Base-by-base conservation (phyloP, 1,284 basidiomycete genomes). In the Tetrapyrgos nigripes region DNA sequence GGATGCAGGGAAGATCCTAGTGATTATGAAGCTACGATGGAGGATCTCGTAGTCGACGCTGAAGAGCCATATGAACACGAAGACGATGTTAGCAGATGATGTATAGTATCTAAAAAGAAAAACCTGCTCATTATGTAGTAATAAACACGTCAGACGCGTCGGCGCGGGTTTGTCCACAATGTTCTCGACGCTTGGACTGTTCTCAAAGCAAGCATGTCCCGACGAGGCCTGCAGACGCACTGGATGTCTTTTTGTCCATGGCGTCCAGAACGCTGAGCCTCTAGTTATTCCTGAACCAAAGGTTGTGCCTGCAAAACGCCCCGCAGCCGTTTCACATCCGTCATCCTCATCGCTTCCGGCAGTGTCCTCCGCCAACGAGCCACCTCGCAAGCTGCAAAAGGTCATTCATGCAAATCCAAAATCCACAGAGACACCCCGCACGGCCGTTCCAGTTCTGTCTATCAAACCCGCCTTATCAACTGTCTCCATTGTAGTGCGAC, bases 401-500 rank as follows among this genome's bases (percentile, higher is more conserved):
- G 14, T 55, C 17, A 53, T 47, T 24, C 33, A 55, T 14, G 4
- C 47, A 10, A 51, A 58, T 51, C 58, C 45, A 40, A 47, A 33
- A 17, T 21, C 23, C 4, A 37, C 46, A 6, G 28, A 57, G 31
- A 31, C 49, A 37, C 35, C 50, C 26, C 35, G 52, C 50, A 40
- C 56, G 29, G 56, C 50, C 27, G 56, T 40, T 27, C 92, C 92
- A n/a, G 68, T 89, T 31, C 79, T 94, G 45, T 79, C 79, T 66
- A 73, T 88, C 48, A 87, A 82, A 69, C 80, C 88, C 5, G 87
- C 87, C 0, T 79, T 81, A 57, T 90, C 88, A 14, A 79, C 81
- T 55, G 85, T 93, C 21, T 75, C 92, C 0, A 65, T 92, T 46
- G 82, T 86, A 2, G 85, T 89, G 45, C 83, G 92, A 40, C 92